Base-by-base conservation (phyloP, 2,329 filamentous ascomycete genomes). In the Pezicula radicicola region DNA sequence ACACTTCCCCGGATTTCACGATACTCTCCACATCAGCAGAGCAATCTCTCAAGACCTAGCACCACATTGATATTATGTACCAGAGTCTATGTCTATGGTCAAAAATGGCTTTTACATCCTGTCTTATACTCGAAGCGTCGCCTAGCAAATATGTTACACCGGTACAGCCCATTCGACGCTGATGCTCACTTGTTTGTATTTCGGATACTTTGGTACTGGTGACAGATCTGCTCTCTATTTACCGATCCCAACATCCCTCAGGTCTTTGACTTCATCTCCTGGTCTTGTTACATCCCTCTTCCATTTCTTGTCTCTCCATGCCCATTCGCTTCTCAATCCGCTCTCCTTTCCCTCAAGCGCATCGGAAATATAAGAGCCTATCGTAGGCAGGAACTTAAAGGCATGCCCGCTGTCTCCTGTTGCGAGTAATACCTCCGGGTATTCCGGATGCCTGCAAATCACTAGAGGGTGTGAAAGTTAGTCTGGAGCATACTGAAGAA, bases 361-460 rank as follows among this genome's bases (percentile, higher is more conserved):
- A 44, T 52, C 50, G 44, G 50, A 45, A 30, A 52, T 52, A 28
- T 52, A 52, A 18, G 50, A 52, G 12, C 73, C 72, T 18, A 75
- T 64, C 1, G 72, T 68, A 0, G 72, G 72, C 33, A 74, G 61
- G 58, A 75, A 75, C 48, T 75, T 75, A 60, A 73, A 76, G 30
- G 48, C 72, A 64, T 74, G 71, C 46, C 72, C 72, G 19, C 70
- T 70, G 0, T 72, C 72, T 2, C 72, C 75, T 0, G 71, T 74
- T 0, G 71, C 74, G 1, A 77, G 30, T 48, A 77, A 75, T 0
- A 76, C 27, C 27, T 48, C 52, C 3, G 48, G 45, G n/a, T 51
- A 51, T 33, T 48, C 41, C 27, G 44, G 28, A 49, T 49, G 46
- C 28, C 46, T 33, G 10, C 39, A 45, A 7, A 52, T 49, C 6